These are phyloP conservation scores for Geotrichum aggregatum DNA, from an alignment of 1,139 yeast genomes.

Conservation along the genomic window DNA sequence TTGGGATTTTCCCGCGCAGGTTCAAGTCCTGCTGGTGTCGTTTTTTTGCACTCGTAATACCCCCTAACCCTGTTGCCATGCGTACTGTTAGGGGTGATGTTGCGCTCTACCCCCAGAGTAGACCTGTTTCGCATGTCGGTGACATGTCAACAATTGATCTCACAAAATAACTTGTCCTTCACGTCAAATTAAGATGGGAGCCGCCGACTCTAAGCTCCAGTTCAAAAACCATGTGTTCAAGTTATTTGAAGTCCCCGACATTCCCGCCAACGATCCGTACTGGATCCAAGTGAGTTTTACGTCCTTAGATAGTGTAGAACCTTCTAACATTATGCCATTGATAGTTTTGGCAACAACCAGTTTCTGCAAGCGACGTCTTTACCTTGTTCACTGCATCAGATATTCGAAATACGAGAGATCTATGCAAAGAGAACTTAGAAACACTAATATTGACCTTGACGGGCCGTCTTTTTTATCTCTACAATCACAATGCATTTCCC, in stretches of 20 bases:
- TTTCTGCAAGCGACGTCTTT: constrained; percentile 52
- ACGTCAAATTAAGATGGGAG: constrained; percentile 49
- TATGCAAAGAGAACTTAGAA: constrained; percentile 54
- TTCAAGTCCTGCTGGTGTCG: constrained; percentile 89
- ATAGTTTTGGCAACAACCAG: constrained; percentile 46
- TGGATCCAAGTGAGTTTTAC: constrained; percentile 46
- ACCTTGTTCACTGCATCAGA: constrained; percentile 55
- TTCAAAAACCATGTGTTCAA: constrained; percentile 60
- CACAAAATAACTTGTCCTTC: neutral
- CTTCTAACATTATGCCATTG: neutral
- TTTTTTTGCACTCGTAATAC: neutral
- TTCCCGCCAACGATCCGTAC: constrained; percentile 47
- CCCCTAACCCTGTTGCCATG: too few species aligned
- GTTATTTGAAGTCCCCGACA: constrained; percentile 52
- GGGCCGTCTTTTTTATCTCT: constrained; percentile 37
- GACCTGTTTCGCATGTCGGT: neutral
- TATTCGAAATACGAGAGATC: constrained; percentile 55
- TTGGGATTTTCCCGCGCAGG: constrained; percentile 89
- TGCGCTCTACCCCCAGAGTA: too few species aligned
- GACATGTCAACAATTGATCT: neutral
- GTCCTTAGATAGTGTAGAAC: neutral
- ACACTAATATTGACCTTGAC: constrained; percentile 48
- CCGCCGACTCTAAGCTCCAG: constrained; percentile 61
- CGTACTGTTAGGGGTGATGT: too few species aligned
- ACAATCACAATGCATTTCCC: constrained; percentile 33